These are phyloP conservation scores for Prunus fruticosa DNA, from an alignment of 306 rosid genomes.

Conservation along the genomic window DNA sequence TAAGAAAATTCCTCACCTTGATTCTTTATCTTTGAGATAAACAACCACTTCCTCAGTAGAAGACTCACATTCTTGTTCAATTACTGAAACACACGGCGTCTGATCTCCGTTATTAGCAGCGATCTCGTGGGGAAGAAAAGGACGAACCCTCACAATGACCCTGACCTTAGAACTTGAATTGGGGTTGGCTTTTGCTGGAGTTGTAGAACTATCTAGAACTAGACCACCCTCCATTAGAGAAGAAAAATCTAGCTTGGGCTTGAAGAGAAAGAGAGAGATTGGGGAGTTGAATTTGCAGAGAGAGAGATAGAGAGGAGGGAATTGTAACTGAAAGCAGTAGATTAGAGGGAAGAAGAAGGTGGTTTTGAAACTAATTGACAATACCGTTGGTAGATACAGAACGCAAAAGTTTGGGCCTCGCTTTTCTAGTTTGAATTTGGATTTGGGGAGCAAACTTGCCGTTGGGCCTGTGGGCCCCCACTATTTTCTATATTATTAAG, in stretches of 20 bases:
- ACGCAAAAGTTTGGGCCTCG: background rate
- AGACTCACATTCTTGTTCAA: constrained; percentile 35
- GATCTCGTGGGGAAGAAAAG: constrained; percentile 61
- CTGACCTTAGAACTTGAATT: constrained; percentile 59
- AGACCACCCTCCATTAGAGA: constrained; percentile 26
- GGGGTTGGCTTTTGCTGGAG: constrained; percentile 35
- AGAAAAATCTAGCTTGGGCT: background rate
- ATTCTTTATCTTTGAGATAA: constrained; percentile 67
- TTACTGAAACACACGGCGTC: constrained; percentile 53
- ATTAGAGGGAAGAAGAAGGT: background rate
- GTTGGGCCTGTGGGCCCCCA: background rate
- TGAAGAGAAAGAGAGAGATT: constrained; percentile 7
- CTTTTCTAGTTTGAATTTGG: constrained; percentile 29
- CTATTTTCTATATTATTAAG: too few species aligned
- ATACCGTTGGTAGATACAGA: constrained; percentile 35
- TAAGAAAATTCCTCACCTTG: constrained; percentile 46
- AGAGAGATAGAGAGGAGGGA: background rate
- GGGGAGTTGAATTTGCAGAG: background rate
- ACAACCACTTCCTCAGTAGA: constrained; percentile 48
- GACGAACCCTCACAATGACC: constrained; percentile 82
- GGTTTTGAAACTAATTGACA: constrained; percentile 10
- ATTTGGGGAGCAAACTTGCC: background rate
- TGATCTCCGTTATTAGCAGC: constrained; percentile 25
- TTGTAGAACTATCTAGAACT: background rate
- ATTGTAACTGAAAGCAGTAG: background rate